These are phyloP conservation scores for Cyclocybe aegerita DNA, from an alignment of 768 basidiomycete genomes.

Conservation along the genomic window DNA sequence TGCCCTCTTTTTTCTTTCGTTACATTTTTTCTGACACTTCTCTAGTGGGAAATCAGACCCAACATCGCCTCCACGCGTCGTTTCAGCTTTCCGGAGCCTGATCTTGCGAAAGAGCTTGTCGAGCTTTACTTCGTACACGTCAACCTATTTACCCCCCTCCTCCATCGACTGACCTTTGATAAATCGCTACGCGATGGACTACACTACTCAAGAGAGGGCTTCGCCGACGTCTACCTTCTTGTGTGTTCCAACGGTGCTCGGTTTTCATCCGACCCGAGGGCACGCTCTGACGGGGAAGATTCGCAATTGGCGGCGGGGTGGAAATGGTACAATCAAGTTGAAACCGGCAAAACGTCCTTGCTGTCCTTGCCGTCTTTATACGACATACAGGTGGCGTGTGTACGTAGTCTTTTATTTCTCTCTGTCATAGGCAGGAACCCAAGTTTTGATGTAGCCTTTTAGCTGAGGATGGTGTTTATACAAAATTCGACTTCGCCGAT, in stretches of 20 bases:
- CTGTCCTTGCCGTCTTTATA: constrained; percentile 58
- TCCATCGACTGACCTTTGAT: constrained; percentile 68
- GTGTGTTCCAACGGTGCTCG: constrained; percentile 66
- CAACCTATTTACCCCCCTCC: constrained; percentile 55
- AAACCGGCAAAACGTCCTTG: constrained; percentile 54
- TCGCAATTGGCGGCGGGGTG: constrained; percentile 44
- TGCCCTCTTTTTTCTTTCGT: too few relatives aligned
- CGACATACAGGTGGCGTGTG: constrained; percentile 64
- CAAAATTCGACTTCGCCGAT: constrained; percentile 51
- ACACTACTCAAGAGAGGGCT: constrained; percentile 44
- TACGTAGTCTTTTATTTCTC: constrained; percentile 23
- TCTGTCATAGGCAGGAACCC: too few relatives aligned
- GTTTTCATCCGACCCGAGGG: constrained; percentile 49
- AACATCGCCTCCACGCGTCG: constrained; percentile 12
- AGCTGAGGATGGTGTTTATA: constrained; percentile 46
- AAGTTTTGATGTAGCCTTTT: background rate
- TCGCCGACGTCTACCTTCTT: constrained; percentile 55
- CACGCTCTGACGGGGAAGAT: constrained; percentile 32
- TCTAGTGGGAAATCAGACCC: background rate
- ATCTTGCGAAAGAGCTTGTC: too few relatives aligned
- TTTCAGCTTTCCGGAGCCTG: constrained; percentile 35
- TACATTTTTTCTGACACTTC: too few relatives aligned
- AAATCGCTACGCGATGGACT: constrained; percentile 40
- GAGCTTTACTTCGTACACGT: constrained; percentile 53
- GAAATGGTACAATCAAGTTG: constrained; percentile 57